Evolutionary conservation across 192 early-diverging fungal species (phyloP), one percentile per base, ranked within the genome.

Genomic region (Lunasporangiospora selenospora): DNA sequence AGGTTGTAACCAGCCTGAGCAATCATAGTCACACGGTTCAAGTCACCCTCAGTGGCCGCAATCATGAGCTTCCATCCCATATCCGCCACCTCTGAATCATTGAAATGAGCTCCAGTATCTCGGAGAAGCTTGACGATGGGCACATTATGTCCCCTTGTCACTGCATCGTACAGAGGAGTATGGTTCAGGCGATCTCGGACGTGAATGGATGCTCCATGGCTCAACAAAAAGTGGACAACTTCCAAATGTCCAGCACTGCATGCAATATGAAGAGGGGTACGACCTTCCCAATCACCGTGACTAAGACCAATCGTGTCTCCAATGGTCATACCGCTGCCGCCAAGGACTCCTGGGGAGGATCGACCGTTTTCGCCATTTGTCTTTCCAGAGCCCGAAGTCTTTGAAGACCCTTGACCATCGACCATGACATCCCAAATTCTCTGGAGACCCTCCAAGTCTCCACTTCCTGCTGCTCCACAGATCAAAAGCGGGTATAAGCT

Each of bases 151-250:
- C 84, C 77, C 16, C 81, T 70, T 16, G 69, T 73, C 8, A 92
- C 86, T 0, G 96, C 94, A 59, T 95, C 89, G 65, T 84, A 95
- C 7, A 99, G 70, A 2, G 96, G 94, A 6, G 94, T 95, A 58
- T 95, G 96, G 1, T 95, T 93, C 42, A 86, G 83, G 31, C 89
- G 81, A 78, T 98, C 96, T 5, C 95, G 85, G 21, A 89, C 80
- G 67, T 99, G 96, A 18, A 98, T 91, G 31, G 90, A 93, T 5
- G 95, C 93, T 3, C 98, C 98, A 57, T 90, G 85, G 27, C 78
- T 69, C 6, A 98, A 66, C 44, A 98, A 59, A 45, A 90, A 94
- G 36, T 90, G 82, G 0, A 92, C 90, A 9, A 89, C 85, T 4
- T 81, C 79, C 6, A 88, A 62, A 55, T 95, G 88, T 16, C 91